Evolutionary conservation across 2,329 filamentous ascomycete species (phyloP).

Genomic region (Cladophialophora psammophila): DNA sequence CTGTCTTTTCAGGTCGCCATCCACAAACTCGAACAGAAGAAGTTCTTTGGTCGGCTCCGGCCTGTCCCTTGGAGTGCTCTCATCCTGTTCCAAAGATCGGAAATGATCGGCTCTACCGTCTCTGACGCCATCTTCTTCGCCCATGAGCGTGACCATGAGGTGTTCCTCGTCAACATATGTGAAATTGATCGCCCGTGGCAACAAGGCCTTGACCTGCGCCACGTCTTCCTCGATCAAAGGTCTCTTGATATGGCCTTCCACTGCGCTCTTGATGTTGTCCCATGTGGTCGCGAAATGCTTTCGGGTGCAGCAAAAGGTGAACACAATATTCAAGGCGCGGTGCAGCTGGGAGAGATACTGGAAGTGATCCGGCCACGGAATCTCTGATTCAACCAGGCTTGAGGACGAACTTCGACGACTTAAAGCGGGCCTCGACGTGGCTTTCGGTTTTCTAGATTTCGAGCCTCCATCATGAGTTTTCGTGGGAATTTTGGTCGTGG

Average conservation of each 20-base stretch:
- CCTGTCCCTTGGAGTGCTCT: constrained; percentile 50
- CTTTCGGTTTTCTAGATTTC: constrained; percentile 55
- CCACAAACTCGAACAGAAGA: constrained; percentile 88
- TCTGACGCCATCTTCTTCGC: constrained; percentile 71
- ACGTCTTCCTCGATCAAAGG: constrained; percentile 78
- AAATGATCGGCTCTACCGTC: constrained; percentile 62
- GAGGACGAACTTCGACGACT: constrained; percentile 57
- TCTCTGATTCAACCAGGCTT: constrained; percentile 56
- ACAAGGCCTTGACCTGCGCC: constrained; percentile 77
- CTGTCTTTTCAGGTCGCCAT: constrained; percentile 86
- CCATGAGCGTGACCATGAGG: constrained; percentile 79
- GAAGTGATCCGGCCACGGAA: constrained; percentile 78
- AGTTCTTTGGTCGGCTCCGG: constrained; percentile 65
- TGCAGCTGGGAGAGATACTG: constrained; percentile 77
- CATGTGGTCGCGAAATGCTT: constrained; percentile 93
- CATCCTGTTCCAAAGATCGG: constrained; percentile 49
- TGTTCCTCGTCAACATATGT: constrained; percentile 84
- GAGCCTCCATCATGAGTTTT: constrained; percentile 65
- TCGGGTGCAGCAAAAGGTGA: constrained; percentile 91
- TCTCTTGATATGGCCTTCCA: constrained; percentile 80
- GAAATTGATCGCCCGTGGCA: constrained; percentile 82
- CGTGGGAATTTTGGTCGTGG: constrained; percentile 59
- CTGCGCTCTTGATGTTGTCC: constrained; percentile 82
- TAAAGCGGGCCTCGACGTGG: constrained; percentile 48
- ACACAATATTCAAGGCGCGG: constrained; percentile 86